Base-by-base conservation (phyloP, 179 eudicot genomes). In the Silene noctiflora region DNA sequence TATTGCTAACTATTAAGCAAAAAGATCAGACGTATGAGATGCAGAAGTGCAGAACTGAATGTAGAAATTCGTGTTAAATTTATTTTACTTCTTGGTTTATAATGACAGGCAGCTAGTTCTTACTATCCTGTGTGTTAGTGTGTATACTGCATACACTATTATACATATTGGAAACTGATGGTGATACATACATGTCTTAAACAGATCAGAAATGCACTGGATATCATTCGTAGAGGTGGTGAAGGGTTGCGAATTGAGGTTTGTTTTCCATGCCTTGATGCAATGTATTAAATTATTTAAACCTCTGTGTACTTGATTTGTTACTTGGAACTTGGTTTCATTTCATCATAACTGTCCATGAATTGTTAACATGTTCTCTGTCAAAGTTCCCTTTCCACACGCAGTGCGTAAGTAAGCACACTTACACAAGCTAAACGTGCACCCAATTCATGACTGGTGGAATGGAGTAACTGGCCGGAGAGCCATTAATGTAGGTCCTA, bases 181-280 rank as follows among this genome's bases (percentile, higher is more conserved):
- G n/a, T 74, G 33, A 22, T 74, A 7, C 68, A 20, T 65, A 39
- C 69, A 51, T 85, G 39, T 71, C 75, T 55, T 74, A 31, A 79
- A 83, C 96, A 95, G 89, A 90, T 95, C 65, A 95, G 93, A 69
- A 87, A 81, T 85, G 95, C 88, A 21, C 76, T 95, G 89, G 95
- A 93, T 83, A 85, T 88, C 73, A 85, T 95, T 91, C 96, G 96
- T 64, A 84, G 99, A 80, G 93, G 96, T 16, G 99, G 96, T 16
- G 99, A 95, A 76, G 94, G 89, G 69, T 78, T 95, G 82, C 88
- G 93, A 33, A 72, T 88, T 77, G 97, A 95, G 99, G 99, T 95
- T 72, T 82, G 93, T 71, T 67, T 78, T 27, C 19, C 13, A 25
- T 51, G 19, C 17, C 70, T 67, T n/a, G 24, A 19, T 19, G 17